These are phyloP conservation scores for Cryptosporidium xiaoi DNA, from an alignment of 169 alveolate genomes.

Conservation along the genomic window DNA sequence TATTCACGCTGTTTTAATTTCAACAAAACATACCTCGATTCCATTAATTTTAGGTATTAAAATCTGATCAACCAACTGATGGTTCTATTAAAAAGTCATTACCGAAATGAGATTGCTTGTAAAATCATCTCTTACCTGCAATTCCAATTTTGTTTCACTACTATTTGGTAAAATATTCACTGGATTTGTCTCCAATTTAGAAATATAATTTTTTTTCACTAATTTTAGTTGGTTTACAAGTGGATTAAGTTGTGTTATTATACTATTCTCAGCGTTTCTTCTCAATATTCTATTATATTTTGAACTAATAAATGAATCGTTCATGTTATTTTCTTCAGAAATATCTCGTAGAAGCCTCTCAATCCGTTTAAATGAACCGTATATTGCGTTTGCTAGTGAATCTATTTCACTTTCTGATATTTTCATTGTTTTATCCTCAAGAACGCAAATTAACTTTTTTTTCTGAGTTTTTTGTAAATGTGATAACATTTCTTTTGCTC, in stretches of 20 bases:
- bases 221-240: slow-evolving; percentile 79
- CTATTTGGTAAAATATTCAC: not conserved
- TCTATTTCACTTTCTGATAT: slow-evolving; percentile 43
- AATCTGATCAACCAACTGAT: not conserved
- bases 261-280: slow-evolving; percentile 80
- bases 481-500: slow-evolving; percentile 73
- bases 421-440: slow-evolving; percentile 51
- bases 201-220: slow-evolving; percentile 74
- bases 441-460: slow-evolving; percentile 75
- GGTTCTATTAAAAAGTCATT: slow-evolving; percentile 7
- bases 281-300: slow-evolving; percentile 53
- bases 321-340: slow-evolving; percentile 31
- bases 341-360: slow-evolving; percentile 71
- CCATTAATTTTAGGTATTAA: not conserved
- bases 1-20: slow-evolving; percentile 25
- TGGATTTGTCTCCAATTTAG: not conserved
- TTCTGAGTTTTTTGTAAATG: slow-evolving; percentile 77
- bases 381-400: slow-evolving; percentile 10
- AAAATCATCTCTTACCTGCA: not conserved
- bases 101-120: not conserved
- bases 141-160: not conserved
- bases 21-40: slow-evolving; percentile 42
- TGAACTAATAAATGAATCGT: slow-evolving; percentile 39
- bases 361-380: slow-evolving; percentile 25
- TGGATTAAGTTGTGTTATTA: slow-evolving; percentile 78